Conservation (phyloP, 768 basidiomycete species). For the Lactifluus piperatus region DNA sequence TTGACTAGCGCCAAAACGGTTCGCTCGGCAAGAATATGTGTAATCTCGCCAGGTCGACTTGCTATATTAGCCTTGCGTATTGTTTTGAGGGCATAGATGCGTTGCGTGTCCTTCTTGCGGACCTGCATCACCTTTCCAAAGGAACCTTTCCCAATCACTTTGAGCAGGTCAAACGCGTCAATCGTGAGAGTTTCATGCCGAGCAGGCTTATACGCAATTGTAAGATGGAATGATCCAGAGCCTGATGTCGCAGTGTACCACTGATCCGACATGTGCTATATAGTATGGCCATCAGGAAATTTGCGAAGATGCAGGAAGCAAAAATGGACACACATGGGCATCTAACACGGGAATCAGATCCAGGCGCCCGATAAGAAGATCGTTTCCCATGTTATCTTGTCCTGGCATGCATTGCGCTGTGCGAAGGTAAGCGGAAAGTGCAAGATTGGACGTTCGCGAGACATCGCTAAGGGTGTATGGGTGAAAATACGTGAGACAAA, state of each 20-base stretch:
- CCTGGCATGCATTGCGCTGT: constrained; percentile 64
- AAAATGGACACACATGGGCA: constrained; percentile 45
- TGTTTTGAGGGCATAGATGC: constrained; percentile 97
- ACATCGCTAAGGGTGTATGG: constrained; percentile 64
- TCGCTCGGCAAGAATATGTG: constrained; percentile 94
- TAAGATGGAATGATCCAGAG: constrained; percentile 88
- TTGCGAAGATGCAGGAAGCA: background rate
- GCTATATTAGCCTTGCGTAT: constrained; percentile 98
- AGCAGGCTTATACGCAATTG: constrained; percentile 87
- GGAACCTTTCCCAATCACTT: constrained; percentile 95
- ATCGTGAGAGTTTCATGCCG: constrained; percentile 84
- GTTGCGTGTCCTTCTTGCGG: constrained; percentile 95
- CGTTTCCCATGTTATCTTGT: constrained; percentile 95
- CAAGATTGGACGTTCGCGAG: constrained; percentile 85
- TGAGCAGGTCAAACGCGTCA: constrained; percentile 92
- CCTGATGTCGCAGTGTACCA: constrained; percentile 83
- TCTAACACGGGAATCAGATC: constrained; percentile 83
- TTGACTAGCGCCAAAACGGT: constrained; percentile 96
- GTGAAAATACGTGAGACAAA: constrained; percentile 9
- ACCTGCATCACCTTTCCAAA: constrained; percentile 99
- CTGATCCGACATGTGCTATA: constrained; percentile 80
- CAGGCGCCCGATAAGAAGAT: constrained; percentile 86
- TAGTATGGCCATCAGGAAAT: background rate
- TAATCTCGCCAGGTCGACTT: constrained; percentile 92
- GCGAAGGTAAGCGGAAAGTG: constrained; percentile 85